Evolutionary conservation across 257 asterid genomes (phyloP).

Genomic region (Lycium ferocissimum): DNA sequence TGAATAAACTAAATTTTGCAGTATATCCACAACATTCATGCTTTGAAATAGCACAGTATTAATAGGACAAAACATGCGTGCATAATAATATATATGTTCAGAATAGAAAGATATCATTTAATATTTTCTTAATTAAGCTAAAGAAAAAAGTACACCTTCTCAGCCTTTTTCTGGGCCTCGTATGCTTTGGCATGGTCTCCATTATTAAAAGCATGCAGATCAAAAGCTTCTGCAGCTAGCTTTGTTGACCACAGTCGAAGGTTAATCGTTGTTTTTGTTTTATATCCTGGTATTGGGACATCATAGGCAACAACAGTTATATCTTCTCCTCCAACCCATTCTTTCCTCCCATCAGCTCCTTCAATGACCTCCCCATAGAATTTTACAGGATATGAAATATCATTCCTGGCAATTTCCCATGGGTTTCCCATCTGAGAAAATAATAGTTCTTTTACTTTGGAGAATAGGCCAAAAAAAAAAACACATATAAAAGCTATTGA

Average conservation of each 20-base stretch:
- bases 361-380: constrained; percentile 71
- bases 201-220: constrained; percentile 65
- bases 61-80: background rate
- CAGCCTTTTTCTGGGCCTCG: constrained; percentile 74
- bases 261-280: constrained; percentile 77
- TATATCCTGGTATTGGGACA: constrained; percentile 90
- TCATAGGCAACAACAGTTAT: constrained; percentile 76
- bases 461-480: background rate
- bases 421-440: constrained; percentile 72
- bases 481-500: background rate
- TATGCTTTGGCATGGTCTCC: constrained; percentile 80
- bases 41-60: background rate
- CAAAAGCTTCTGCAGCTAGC: constrained; percentile 66
- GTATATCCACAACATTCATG: background rate
- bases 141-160: constrained; percentile 56
- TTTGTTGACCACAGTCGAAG: constrained; percentile 85
- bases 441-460: constrained; percentile 10
- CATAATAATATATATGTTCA: background rate
- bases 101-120: background rate
- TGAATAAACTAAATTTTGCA: background rate
- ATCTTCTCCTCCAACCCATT: constrained; percentile 88
- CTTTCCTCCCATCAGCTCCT: constrained; percentile 67
- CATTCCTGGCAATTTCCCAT: constrained; percentile 86
- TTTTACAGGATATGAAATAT: constrained; percentile 73
- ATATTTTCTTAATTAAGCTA: background rate